phyloP scores from a whole-genome alignment of 345 rosid species.

The Limnanthes douglasii region DNA sequence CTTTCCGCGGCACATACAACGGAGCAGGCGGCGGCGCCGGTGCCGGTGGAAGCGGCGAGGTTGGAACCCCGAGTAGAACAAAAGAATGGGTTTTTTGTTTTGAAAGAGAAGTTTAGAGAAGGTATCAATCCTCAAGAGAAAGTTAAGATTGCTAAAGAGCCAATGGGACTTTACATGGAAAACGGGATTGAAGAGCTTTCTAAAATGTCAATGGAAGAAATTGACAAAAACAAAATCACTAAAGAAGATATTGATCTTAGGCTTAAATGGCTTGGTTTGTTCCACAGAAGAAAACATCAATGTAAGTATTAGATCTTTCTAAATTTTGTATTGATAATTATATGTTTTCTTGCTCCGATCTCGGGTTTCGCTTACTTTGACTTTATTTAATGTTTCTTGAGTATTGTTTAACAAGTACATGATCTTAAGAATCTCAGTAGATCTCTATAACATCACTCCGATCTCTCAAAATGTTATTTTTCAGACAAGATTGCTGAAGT shows the following conservation, averaged over 20 bases:
- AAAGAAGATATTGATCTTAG: conserved; percentile 83
- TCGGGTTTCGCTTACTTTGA: too few species aligned
- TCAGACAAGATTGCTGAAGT: too few species aligned
- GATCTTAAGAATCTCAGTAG: too few species aligned
- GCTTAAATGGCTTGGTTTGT: conserved; percentile 96
- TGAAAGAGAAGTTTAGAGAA: conserved; percentile 75
- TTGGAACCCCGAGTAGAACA: conserved; percentile 77
- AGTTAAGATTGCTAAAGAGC: conserved; percentile 72
- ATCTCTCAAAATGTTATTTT: too few species aligned
- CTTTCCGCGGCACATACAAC: too few species aligned
- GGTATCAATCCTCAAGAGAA: conserved; percentile 88
- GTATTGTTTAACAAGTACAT: too few species aligned
- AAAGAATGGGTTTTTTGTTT: conserved; percentile 54
- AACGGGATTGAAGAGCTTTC: conserved; percentile 61
- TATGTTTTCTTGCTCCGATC: too few species aligned
- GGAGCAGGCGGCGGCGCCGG: conserved; percentile 13
- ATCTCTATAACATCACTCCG: too few species aligned
- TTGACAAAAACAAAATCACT: conserved; percentile 36
- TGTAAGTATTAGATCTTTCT: conserved; percentile 53
- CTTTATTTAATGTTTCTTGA: too few species aligned
- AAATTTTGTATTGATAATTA: too few species aligned
- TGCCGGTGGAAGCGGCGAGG: conserved; percentile 33
- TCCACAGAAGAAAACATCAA: conserved; percentile 79
- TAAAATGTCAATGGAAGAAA: conserved; percentile 59
- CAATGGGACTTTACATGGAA: conserved; percentile 77